A percentile compares a stretch with the other conserved stretches of the same genome.
Conservation (phyloP, 1,284 basidiomycete species). For the Puccinia hordei region DNA sequence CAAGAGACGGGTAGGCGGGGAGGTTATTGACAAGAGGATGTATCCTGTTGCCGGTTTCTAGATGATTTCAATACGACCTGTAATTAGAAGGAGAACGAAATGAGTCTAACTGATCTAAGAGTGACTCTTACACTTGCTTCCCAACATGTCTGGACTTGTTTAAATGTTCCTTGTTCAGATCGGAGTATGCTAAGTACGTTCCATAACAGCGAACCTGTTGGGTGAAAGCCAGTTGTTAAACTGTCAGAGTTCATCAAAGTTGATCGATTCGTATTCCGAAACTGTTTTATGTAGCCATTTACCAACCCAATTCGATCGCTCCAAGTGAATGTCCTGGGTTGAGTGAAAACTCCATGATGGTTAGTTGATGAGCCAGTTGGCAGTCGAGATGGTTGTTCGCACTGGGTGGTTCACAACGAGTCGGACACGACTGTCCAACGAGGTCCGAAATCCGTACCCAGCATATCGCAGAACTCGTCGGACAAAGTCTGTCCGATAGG, state of each 20-base stretch:
- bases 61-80: not conserved
- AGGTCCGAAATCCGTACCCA: too few species aligned
- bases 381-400: too few species aligned
- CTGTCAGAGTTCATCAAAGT: not conserved
- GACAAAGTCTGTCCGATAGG: too few species aligned
- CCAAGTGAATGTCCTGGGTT: too few species aligned
- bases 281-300: not conserved
- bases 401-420: too few species aligned
- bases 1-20: constrained; percentile 52
- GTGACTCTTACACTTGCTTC: constrained; percentile 12
- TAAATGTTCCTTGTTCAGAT: constrained; percentile 23
- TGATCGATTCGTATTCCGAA: not conserved
- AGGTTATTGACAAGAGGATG: constrained; percentile 51
- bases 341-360: too few species aligned
- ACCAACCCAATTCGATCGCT: too few species aligned
- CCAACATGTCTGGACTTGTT: constrained; percentile 40
- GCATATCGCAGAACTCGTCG: too few species aligned
- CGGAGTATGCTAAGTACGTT: constrained; percentile 35
- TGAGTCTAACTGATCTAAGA: not conserved
- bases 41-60: constrained; percentile 51
- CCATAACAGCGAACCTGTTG: constrained; percentile 41
- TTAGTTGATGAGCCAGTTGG: too few species aligned
- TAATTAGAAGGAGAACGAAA: not conserved
- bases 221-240: not conserved
- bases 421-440: too few species aligned